Evolutionary conservation across 2,329 filamentous ascomycete genomes (phyloP).

Genomic region (Pestalotiopsis sp.): DNA sequence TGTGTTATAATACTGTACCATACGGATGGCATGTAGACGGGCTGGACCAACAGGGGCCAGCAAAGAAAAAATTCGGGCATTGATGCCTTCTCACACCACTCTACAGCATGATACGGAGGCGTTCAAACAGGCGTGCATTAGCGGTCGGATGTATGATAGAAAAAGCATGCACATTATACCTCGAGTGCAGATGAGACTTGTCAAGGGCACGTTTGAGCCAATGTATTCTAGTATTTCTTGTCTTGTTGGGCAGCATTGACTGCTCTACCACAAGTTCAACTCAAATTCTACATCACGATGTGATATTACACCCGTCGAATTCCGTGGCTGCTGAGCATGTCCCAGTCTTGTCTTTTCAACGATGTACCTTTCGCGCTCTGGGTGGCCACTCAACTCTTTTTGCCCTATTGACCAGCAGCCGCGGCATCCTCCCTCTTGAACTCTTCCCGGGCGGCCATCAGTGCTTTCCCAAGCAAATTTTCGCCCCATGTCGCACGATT

Average conservation of each 20-base stretch:
- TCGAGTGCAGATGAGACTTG: constrained; percentile 21
- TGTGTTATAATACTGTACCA: constrained; percentile 33
- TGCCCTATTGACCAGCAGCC: neutral
- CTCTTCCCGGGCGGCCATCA: constrained; percentile 60
- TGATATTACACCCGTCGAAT: neutral
- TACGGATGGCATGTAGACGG: constrained; percentile 22
- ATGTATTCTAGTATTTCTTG: neutral
- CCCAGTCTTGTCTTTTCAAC: neutral
- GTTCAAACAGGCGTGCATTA: constrained; percentile 23
- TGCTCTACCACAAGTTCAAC: constrained; percentile 4
- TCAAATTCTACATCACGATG: neutral
- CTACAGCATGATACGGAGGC: constrained; percentile 27
- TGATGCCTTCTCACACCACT: constrained; percentile 31
- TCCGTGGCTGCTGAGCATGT: neutral
- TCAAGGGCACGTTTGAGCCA: constrained; percentile 12
- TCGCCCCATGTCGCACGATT: constrained; percentile 59
- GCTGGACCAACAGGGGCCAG: constrained; percentile 3
- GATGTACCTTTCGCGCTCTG: neutral
- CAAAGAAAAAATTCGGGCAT: neutral
- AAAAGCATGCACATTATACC: constrained; percentile 13
- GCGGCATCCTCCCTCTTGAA: constrained; percentile 45
- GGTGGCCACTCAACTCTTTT: neutral
- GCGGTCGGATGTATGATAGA: constrained; percentile 30
- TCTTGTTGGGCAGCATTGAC: neutral
- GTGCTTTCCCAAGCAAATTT: constrained; percentile 66